Evolutionary conservation across 1,139 yeast species (phyloP).

Genomic region (Geotrichum australiense): DNA sequence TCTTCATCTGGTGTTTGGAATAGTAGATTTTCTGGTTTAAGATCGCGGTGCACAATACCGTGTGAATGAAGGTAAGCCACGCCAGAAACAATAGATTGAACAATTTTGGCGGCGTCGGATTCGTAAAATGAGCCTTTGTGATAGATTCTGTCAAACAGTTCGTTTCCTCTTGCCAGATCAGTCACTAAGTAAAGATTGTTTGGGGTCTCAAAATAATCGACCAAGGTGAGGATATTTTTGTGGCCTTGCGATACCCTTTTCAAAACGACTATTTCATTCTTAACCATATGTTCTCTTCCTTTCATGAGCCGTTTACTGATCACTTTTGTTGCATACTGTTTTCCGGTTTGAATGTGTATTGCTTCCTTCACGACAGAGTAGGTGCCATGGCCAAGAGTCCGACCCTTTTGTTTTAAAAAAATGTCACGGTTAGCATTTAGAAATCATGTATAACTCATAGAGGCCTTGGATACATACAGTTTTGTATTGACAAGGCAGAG

Average conservation of each 20-base stretch:
- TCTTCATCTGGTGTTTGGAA: constrained; percentile 41
- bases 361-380: constrained; percentile 40
- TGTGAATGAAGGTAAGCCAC: constrained; percentile 67
- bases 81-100: constrained; percentile 43
- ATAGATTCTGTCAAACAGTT: constrained; percentile 55
- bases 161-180: constrained; percentile 64
- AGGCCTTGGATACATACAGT: constrained; percentile 19
- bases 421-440: constrained; percentile 27
- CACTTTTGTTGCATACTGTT: constrained; percentile 39
- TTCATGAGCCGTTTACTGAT: constrained; percentile 40
- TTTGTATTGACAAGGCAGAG: constrained; percentile 29
- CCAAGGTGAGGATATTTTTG: constrained; percentile 54
- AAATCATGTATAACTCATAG: not conserved
- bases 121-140: constrained; percentile 46
- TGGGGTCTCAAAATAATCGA: constrained; percentile 65
- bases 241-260: constrained; percentile 43
- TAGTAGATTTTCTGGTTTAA: constrained; percentile 87
- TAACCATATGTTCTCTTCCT: constrained; percentile 43
- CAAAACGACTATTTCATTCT: constrained; percentile 51
- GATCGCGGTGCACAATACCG: constrained; percentile 83
- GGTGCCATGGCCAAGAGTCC: constrained; percentile 37
- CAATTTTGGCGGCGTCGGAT: constrained; percentile 45
- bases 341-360: constrained; percentile 36
- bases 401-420: too few relatives aligned
- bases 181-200: constrained; percentile 55